Base-by-base conservation (phyloP, 768 basidiomycete species). In the Tubosaeta brunneosetosa region DNA sequence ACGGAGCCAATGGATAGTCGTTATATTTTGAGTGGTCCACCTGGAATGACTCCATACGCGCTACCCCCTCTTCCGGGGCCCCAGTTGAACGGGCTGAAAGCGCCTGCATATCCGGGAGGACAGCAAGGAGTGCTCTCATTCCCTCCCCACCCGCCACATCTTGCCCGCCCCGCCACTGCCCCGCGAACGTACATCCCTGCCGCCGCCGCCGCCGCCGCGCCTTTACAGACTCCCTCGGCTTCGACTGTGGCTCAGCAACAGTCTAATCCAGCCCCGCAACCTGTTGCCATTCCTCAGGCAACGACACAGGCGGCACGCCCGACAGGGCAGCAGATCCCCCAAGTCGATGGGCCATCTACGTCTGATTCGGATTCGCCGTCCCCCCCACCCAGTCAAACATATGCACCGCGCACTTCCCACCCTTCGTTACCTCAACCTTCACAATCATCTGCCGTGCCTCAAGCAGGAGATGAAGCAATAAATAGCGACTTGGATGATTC, bases 401-500 rank as follows among this genome's bases (percentile, higher is more conserved):
- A 84, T 59, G 88, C 85, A 14, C 85, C 89, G 5, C 80, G 84
- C 29, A 66, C 88, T 5, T 77, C 81, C 25, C 88, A 89, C 59
- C 89, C 87, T 0, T 90, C 86, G 13, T 68, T 88, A 29, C 88
- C 87, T n/a, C 86, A 87, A 63, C 75, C 76, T 1, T 55, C 80
- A 5, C 73, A 74, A 55, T 59, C 53, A 41, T 66, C 76, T 11
- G 58, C 73, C 13, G 59, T 74, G 12, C 59, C 70, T 22, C 68
- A 72, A 29, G 67, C 63, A 2, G 76, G 72, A 26, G 88, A 88
- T 29, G 95, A 99, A 64, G 88, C 86, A 14, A 98, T 99, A 68
- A 95, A 94, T 63, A 95, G 92, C 50, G 97, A 99, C 64, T 72
- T 99, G 42, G 97, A 99, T 71, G 94, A 97, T 65, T 90, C 90